phyloP scores from a whole-genome alignment of 2,329 filamentous ascomycete species.

The Penicillium corylophilum region DNA sequence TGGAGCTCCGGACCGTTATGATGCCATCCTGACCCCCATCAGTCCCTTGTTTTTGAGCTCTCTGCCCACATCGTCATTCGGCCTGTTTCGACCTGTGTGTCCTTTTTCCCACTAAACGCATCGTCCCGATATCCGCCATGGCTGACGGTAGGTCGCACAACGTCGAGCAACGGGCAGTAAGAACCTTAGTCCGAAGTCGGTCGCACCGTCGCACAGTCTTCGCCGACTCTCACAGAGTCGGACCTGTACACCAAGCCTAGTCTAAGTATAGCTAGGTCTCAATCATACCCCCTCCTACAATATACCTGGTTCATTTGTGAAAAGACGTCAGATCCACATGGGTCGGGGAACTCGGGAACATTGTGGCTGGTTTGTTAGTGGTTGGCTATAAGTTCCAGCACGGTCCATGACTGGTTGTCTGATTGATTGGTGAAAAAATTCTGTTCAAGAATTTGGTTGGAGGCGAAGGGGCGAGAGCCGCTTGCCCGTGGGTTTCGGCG shows the following conservation, averaged over 20 bases:
- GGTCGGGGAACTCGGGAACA: conserved; percentile 12
- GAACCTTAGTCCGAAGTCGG: conserved; percentile 11
- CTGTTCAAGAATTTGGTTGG: not conserved
- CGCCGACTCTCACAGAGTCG: conserved; percentile 3
- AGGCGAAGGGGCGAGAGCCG: conserved; percentile 5
- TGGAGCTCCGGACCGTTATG: conserved; percentile 16
- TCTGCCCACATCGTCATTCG: not conserved
- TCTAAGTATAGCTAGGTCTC: not conserved
- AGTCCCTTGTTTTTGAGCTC: not conserved
- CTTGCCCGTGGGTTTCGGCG: not conserved
- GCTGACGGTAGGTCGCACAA: conserved; percentile 2
- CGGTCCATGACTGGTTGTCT: not conserved
- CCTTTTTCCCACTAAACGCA: not conserved
- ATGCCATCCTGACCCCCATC: conserved; percentile 11
- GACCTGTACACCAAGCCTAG: conserved; percentile 1
- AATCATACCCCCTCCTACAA: too few species aligned
- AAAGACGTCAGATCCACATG: conserved; percentile 32
- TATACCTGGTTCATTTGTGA: too few species aligned
- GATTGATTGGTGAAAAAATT: conserved; percentile 10
- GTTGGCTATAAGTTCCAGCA: too few species aligned
- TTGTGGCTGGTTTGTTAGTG: too few species aligned
- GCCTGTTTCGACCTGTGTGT: not conserved
- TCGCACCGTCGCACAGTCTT: not conserved
- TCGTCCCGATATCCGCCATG: not conserved
- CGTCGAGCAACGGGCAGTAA: conserved; percentile 5